Conservation (phyloP, 768 basidiomycete species). For the Collybiopsis luxurians region DNA sequence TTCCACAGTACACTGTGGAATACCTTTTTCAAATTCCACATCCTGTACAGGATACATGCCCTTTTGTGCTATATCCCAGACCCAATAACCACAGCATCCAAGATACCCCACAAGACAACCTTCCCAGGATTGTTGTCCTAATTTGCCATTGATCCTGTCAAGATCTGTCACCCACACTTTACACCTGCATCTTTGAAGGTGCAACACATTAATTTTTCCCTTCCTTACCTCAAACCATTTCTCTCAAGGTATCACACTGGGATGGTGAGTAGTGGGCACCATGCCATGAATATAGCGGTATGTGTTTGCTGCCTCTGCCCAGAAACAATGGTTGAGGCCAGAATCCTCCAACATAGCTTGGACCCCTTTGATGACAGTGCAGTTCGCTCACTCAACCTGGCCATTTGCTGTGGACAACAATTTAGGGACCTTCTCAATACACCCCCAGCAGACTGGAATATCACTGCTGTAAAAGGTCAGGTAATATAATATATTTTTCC, state of each 20-base stretch:
- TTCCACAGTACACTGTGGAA: not conserved
- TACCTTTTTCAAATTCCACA: slow-evolving; percentile 9
- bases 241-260: not conserved
- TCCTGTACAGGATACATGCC: slow-evolving; percentile 9
- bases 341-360: not conserved
- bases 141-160: slow-evolving; percentile 8
- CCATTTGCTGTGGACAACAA: not conserved
- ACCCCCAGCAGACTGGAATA: too few relatives aligned
- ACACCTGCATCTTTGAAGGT: slow-evolving; percentile 11
- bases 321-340: not conserved
- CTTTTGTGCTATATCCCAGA: not conserved
- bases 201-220: slow-evolving; percentile 8
- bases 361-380: not conserved
- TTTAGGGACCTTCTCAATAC: not conserved
- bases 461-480: too few relatives aligned
- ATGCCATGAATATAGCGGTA: not conserved
- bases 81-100: slow-evolving; percentile 10
- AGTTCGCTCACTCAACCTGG: not conserved
- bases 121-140: slow-evolving; percentile 12
- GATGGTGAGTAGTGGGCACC: not conserved
- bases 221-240: not conserved
- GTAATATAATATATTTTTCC: too few relatives aligned
- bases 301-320: too few relatives aligned
- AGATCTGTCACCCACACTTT: slow-evolving; percentile 14
- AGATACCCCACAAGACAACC: slow-evolving; percentile 15